Conservation (phyloP, 202 grass and related monocot genomes). For the Musa balbisiana region DNA sequence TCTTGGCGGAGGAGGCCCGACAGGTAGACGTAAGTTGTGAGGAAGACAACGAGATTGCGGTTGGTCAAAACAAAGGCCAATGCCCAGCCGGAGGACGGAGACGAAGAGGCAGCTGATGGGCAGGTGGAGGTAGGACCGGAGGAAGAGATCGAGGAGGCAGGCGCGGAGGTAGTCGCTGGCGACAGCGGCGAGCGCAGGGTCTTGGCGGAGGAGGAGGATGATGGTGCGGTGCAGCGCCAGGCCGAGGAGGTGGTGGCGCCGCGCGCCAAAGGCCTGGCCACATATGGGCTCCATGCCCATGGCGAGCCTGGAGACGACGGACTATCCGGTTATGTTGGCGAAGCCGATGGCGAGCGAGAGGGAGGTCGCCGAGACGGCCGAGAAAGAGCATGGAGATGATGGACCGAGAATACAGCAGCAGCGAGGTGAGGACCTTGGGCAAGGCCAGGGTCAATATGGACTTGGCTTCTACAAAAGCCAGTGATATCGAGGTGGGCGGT, state of each 20-base stretch:
- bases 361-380: neutral
- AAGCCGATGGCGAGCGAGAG: neutral
- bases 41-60: neutral
- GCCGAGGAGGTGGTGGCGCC: neutral
- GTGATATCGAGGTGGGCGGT: too few relatives aligned
- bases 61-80: neutral
- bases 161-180: neutral
- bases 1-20: neutral
- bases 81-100: neutral
- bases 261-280: neutral
- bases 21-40: neutral
- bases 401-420: neutral
- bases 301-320: neutral
- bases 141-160: neutral
- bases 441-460: neutral
- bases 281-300: neutral
- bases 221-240: neutral
- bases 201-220: neutral
- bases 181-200: neutral
- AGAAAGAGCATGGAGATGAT: neutral
- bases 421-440: neutral
- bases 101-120: neutral
- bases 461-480: neutral
- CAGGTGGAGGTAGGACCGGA: neutral
- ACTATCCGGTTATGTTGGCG: neutral